Base-by-base conservation (phyloP, 2,329 filamentous ascomycete species). In the Exophiala mesophila region DNA sequence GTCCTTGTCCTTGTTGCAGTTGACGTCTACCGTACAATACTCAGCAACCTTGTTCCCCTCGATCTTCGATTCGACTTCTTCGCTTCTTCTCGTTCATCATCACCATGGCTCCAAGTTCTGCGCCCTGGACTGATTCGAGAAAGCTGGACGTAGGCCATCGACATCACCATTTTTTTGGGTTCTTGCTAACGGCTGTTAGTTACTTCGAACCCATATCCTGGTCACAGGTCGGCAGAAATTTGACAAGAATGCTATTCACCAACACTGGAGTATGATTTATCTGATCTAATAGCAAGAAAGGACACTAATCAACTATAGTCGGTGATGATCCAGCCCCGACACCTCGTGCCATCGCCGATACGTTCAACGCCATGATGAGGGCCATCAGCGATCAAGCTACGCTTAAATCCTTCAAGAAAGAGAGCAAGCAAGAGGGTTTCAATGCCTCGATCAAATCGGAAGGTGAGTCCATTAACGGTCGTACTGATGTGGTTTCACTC, bases 1-100 rank as follows among this genome's bases (percentile, higher is more conserved):
- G n/a, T n/a, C n/a, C n/a, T n/a, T n/a, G n/a, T n/a, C n/a, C n/a
- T n/a, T n/a, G n/a, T n/a, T n/a, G n/a, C n/a, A n/a, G n/a, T n/a
- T n/a, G n/a, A n/a, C n/a, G n/a, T n/a, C n/a, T n/a, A n/a, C n/a
- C n/a, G n/a, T n/a, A n/a, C n/a, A n/a, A n/a, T n/a, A n/a, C n/a
- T n/a, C n/a, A n/a, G n/a, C n/a, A n/a, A n/a, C n/a, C n/a, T n/a
- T n/a, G n/a, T n/a, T n/a, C n/a, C n/a, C n/a, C n/a, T n/a, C n/a
- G n/a, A n/a, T n/a, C n/a, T n/a, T n/a, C n/a, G n/a, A n/a, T n/a
- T n/a, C n/a, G n/a, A n/a, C n/a, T n/a, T n/a, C n/a, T n/a, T n/a
- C n/a, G n/a, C n/a, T n/a, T 43, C 39, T 45, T 49, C 13, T 19
- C 15, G 19, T 41, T 50, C n/a, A n/a, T n/a, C n/a, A n/a, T 12